phyloP scores from a whole-genome alignment of 441 rosid species.

The Rhodomyrtus psidioides region DNA sequence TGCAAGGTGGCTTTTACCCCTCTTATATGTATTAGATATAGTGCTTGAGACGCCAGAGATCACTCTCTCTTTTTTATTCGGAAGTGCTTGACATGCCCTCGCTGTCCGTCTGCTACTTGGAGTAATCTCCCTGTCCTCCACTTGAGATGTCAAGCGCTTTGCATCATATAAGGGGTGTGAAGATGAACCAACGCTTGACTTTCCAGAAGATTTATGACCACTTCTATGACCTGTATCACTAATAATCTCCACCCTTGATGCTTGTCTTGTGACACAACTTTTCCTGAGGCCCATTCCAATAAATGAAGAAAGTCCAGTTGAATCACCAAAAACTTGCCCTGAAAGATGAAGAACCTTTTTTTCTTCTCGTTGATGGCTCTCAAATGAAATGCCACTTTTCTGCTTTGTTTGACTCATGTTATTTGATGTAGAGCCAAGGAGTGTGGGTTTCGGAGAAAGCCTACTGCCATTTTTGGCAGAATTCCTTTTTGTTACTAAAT shows the following conservation, averaged over 20 bases:
- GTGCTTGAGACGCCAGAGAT: conserved; percentile 8
- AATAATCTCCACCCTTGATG: conserved; percentile 28
- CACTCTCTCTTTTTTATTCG: conserved; percentile 2
- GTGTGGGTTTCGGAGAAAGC: conserved; percentile 4
- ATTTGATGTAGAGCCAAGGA: conserved; percentile 8
- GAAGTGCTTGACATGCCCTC: not conserved
- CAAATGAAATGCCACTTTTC: conserved; percentile 26
- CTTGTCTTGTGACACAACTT: conserved; percentile 42
- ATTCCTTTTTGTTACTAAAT: conserved; percentile 14
- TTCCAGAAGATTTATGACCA: conserved; percentile 30
- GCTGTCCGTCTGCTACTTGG: not conserved
- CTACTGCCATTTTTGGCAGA: conserved; percentile 9
- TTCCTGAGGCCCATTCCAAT: conserved; percentile 35
- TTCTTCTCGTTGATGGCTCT: conserved; percentile 17
- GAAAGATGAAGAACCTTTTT: conserved; percentile 18
- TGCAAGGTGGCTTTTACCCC: not conserved
- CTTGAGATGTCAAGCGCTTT: not conserved
- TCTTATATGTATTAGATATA: conserved; percentile 16
- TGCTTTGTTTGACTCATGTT: conserved; percentile 18
- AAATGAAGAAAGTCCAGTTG: conserved; percentile 28
- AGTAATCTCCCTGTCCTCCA: not conserved
- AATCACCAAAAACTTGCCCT: conserved; percentile 23
- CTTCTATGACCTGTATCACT: conserved; percentile 9
- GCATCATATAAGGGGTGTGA: conserved; percentile 12
- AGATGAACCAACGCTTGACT: conserved; percentile 51